A percentile compares a stretch with the other conserved stretches of the same genome.
Evolutionary conservation across 2,329 filamentous ascomycete species (phyloP).

Genomic region (Metarhizium rileyi): DNA sequence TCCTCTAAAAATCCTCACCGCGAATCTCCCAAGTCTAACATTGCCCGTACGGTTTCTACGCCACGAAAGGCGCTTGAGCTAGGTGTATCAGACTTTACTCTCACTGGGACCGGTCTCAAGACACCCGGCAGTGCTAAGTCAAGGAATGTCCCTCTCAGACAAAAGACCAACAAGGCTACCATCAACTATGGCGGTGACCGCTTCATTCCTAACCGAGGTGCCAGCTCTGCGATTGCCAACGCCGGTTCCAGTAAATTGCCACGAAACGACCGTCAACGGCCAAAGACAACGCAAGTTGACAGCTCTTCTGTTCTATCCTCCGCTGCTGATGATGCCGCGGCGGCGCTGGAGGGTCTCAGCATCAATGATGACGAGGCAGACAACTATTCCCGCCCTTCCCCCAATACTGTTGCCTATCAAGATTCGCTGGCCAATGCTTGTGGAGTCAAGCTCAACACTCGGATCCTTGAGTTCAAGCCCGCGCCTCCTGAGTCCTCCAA

Average conservation of each 20-base stretch:
- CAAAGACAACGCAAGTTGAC: constrained; percentile 61
- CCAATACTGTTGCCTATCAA: constrained; percentile 84
- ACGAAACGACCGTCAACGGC: constrained; percentile 54
- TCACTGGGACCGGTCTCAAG: constrained; percentile 71
- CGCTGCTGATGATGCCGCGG: constrained; percentile 69
- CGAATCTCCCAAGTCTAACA: constrained; percentile 95
- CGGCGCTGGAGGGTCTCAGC: constrained; percentile 70
- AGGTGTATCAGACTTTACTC: constrained; percentile 83
- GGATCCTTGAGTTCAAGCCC: constrained; percentile 97
- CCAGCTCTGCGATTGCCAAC: constrained; percentile 81
- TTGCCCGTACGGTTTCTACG: constrained; percentile 63
- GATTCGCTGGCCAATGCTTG: constrained; percentile 85
- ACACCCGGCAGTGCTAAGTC: constrained; percentile 49
- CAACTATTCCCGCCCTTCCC: constrained; percentile 68
- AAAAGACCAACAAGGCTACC: constrained; percentile 66
- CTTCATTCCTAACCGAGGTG: constrained; percentile 89
- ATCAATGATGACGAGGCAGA: constrained; percentile 61
- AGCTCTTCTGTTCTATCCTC: constrained; percentile 68
- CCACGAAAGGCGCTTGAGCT: constrained; percentile 79
- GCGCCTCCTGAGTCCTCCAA: constrained; percentile 96
- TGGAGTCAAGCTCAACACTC: constrained; percentile 84
- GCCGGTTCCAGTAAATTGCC: constrained; percentile 78
- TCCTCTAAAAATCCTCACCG: constrained; percentile 58
- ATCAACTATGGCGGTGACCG: constrained; percentile 75
- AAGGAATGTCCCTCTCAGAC: constrained; percentile 42